A percentile compares a stretch with the other conserved stretches of the same genome.
Evolutionary conservation across 2,329 filamentous ascomycete species (phyloP).

Genomic region (Camillea tinctor): DNA sequence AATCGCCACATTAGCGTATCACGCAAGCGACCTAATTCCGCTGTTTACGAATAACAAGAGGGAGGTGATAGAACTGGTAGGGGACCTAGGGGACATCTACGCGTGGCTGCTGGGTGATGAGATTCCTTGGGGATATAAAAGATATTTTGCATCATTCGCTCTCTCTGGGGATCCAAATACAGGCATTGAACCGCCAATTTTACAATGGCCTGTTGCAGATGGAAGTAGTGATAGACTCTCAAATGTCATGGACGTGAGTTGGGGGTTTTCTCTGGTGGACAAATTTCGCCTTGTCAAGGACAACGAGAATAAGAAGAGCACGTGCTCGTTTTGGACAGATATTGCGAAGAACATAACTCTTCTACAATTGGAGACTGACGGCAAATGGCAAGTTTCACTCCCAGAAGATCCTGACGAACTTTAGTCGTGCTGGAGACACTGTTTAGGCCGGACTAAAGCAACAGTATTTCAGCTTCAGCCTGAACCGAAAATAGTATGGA

Average conservation of each 20-base stretch:
- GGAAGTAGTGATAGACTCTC: not conserved
- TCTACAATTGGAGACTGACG: no score
- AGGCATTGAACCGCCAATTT: not conserved
- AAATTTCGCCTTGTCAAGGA: not conserved
- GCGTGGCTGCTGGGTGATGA: not conserved
- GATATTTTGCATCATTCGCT: conserved; percentile 2
- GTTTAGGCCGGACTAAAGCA: no score
- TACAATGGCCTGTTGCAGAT: not conserved
- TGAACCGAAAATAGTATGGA: no score
- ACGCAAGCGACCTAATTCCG: conserved; percentile 6
- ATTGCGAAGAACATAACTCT: not conserved
- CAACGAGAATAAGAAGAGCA: not conserved
- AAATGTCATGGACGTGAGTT: not conserved
- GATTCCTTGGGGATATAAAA: not conserved
- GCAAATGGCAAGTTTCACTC: no score
- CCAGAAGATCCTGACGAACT: no score
- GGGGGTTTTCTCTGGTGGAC: not conserved
- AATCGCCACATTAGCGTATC: not conserved
- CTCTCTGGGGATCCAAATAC: conserved; percentile 3
- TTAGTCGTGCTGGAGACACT: no score
- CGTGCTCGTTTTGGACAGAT: conserved; percentile 1
- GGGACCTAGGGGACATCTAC: no score
- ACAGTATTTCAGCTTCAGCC: no score
- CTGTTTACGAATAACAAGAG: conserved; percentile 3
- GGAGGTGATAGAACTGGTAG: not conserved